Conservation (phyloP, 2,329 filamentous ascomycete species). For the Rutstroemia sp. region DNA sequence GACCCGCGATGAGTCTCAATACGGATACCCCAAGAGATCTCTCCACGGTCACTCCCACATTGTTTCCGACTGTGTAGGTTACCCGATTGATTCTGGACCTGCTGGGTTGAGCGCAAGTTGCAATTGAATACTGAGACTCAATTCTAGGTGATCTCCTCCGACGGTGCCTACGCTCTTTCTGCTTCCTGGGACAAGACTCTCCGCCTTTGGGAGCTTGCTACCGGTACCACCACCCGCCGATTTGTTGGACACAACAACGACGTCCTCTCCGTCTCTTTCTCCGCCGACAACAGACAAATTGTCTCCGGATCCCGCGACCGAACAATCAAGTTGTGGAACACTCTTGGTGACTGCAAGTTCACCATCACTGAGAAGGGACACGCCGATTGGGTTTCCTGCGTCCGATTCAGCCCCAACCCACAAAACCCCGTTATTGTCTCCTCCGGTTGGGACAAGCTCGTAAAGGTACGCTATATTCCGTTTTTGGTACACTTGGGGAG, state of each 20-base stretch:
- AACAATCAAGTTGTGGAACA: slow-evolving; percentile 99
- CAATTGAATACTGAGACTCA: slow-evolving; percentile 32
- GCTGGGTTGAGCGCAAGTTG: slow-evolving; percentile 9
- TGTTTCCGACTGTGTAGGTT: slow-evolving; percentile 98
- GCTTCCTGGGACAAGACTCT: slow-evolving; percentile 99
- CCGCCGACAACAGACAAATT: slow-evolving; percentile 99
- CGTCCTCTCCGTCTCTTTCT: slow-evolving; percentile 99
- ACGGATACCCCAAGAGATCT: slow-evolving; percentile 98
- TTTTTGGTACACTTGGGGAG: slow-evolving; percentile 17
- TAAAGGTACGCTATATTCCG: slow-evolving; percentile 72
- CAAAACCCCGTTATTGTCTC: slow-evolving; percentile 99
- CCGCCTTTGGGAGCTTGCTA: slow-evolving; percentile 97
- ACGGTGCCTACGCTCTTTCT: slow-evolving; percentile 97
- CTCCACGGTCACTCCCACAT: slow-evolving; percentile 99
- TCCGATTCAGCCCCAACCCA: slow-evolving; percentile 99
- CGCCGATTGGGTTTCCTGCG: slow-evolving; percentile 99
- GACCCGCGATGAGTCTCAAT: slow-evolving; percentile 94
- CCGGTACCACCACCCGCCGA: slow-evolving; percentile 91
- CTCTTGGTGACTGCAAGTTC: slow-evolving; percentile 99
- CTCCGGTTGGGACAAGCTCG: slow-evolving; percentile 98
- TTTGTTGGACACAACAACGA: slow-evolving; percentile 99
- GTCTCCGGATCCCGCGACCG: slow-evolving; percentile 97
- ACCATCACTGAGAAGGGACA: slow-evolving; percentile 99
- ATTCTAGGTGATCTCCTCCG: slow-evolving; percentile 90
- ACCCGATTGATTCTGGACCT: slow-evolving; percentile 9